phyloP scores from a whole-genome alignment of 78 protist species.

The Isochrysis galbana region DNA sequence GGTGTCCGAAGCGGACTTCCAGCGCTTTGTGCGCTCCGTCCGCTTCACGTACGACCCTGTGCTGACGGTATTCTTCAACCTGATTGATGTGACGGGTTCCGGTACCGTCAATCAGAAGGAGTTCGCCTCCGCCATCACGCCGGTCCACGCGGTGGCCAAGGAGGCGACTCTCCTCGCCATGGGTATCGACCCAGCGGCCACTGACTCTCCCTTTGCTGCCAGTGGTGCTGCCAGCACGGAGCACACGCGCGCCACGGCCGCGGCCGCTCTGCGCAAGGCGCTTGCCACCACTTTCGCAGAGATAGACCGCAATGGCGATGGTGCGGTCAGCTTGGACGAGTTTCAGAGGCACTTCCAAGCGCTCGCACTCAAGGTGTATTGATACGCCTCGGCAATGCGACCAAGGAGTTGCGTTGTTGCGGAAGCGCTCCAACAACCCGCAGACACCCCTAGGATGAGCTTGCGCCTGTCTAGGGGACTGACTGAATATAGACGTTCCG shows the following conservation, averaged over 20 bases:
- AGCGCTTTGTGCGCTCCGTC: not conserved
- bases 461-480: too few relatives aligned
- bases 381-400: too few relatives aligned
- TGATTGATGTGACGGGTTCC: not conserved
- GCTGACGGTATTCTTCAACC: not conserved
- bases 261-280: too few relatives aligned
- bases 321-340: not conserved
- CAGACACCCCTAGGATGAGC: too few relatives aligned
- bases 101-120: not conserved
- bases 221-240: not conserved
- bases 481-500: too few relatives aligned
- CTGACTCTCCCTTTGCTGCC: not conserved
- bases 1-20: not conserved
- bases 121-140: not conserved
- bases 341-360: not conserved
- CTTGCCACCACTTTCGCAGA: too few relatives aligned
- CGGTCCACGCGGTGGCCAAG: not conserved
- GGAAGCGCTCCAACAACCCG: too few relatives aligned
- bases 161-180: not conserved
- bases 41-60: not conserved
- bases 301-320: not conserved
- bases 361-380: not conserved
- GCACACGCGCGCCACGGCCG: too few relatives aligned
- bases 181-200: not conserved
- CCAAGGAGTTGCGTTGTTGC: too few relatives aligned